Evolutionary conservation across 1,139 yeast genomes (phyloP).

Genomic region (Meyerozyma elateridarum): DNA sequence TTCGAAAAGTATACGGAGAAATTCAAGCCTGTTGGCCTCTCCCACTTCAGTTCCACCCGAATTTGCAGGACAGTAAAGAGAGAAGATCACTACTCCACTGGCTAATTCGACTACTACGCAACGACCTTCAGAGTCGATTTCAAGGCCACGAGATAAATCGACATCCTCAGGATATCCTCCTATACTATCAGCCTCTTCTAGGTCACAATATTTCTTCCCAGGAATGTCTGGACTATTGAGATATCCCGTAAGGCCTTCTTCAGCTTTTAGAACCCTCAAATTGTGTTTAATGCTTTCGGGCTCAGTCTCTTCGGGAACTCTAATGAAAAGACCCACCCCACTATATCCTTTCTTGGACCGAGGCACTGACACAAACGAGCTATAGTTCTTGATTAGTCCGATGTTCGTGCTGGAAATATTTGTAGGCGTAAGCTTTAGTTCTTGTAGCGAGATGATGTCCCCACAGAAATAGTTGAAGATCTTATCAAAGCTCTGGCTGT

Average conservation of each 20-base stretch:
- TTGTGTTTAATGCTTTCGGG: constrained; percentile 27
- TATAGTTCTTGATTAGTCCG: constrained; percentile 55
- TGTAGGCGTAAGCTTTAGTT: constrained; percentile 61
- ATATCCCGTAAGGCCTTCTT: constrained; percentile 86
- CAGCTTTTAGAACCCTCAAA: constrained; percentile 63
- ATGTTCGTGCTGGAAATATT: constrained; percentile 40
- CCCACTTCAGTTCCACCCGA: constrained; percentile 70
- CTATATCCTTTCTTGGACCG: constrained; percentile 70
- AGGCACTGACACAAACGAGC: constrained; percentile 70
- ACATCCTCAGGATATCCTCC: constrained; percentile 67
- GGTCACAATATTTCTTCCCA: constrained; percentile 18
- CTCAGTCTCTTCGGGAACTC: constrained; percentile 43
- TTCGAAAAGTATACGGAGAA: constrained; percentile 52
- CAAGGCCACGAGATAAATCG: constrained; percentile 34
- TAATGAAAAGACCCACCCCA: constrained; percentile 84
- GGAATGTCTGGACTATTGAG: constrained; percentile 24
- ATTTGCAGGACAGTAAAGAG: constrained; percentile 91
- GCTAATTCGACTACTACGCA: constrained; percentile 71
- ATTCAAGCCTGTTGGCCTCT: constrained; percentile 53
- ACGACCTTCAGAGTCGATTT: constrained; percentile 81
- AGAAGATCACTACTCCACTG: constrained; percentile 56
- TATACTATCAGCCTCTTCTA: constrained; percentile 31
- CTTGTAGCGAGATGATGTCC: constrained; percentile 81
- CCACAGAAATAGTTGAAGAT: constrained; percentile 57
- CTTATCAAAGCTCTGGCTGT: constrained; percentile 38